phyloP scores from a whole-genome alignment of 805 yeast genomes.

The Deakozyma indianensis region DNA sequence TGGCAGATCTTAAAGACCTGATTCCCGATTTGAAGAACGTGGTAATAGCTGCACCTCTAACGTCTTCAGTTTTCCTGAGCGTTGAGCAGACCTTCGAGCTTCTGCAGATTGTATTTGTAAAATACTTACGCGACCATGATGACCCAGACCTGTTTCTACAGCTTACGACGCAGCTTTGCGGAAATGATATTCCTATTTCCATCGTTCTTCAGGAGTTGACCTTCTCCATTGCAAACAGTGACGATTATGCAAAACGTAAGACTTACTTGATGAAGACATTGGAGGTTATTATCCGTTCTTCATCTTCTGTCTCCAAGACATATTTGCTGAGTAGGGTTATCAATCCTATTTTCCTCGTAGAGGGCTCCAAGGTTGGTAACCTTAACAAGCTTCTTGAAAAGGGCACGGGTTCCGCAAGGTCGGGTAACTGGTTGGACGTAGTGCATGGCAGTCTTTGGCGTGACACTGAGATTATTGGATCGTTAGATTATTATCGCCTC shows the following conservation, averaged over 20 bases:
- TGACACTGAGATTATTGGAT: conserved; percentile 44
- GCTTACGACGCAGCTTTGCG: conserved; percentile 19
- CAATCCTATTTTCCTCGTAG: conserved; percentile 50
- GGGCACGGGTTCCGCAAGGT: conserved; percentile 14
- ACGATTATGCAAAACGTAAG: conserved; percentile 32
- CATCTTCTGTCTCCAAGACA: neutral
- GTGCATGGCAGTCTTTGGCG: conserved; percentile 62
- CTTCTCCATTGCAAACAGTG: neutral
- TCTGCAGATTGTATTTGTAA: conserved; percentile 37
- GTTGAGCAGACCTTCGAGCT: conserved; percentile 54
- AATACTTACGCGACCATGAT: conserved; percentile 21
- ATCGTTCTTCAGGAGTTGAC: neutral
- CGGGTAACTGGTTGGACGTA: conserved; percentile 42
- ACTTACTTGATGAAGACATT: conserved; percentile 38
- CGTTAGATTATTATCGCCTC: conserved; percentile 58
- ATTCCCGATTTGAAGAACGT: conserved; percentile 30
- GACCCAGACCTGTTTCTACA: conserved; percentile 27
- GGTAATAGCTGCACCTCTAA: conserved; percentile 29
- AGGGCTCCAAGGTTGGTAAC: conserved; percentile 35
- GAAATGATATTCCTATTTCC: neutral
- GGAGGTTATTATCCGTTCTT: conserved; percentile 19
- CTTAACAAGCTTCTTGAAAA: conserved; percentile 32
- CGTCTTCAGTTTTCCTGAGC: conserved; percentile 53
- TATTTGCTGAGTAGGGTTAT: conserved; percentile 24
- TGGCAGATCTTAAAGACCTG: conserved; percentile 29